These are phyloP conservation scores for Lagerstroemia speciosa DNA, from an alignment of 345 rosid species.

Conservation along the genomic window DNA sequence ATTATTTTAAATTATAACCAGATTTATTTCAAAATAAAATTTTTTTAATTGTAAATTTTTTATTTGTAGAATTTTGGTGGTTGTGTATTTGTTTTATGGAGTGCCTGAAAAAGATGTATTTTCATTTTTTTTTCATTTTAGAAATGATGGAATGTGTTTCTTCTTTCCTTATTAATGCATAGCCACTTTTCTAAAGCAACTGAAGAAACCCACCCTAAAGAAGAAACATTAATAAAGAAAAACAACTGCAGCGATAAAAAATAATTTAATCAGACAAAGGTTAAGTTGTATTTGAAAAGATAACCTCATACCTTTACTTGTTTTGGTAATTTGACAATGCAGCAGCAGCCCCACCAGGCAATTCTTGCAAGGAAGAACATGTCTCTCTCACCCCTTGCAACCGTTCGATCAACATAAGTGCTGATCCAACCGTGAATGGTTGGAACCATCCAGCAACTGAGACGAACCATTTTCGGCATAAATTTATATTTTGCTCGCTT, in stretches of 20 bases:
- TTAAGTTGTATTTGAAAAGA: neutral
- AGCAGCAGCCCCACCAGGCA: neutral
- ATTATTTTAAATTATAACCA: too few relatives aligned
- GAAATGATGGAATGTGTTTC: neutral
- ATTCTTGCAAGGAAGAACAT: neutral
- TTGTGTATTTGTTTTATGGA: too few relatives aligned
- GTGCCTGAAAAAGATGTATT: neutral
- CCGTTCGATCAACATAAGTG: too few relatives aligned
- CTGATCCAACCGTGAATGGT: too few relatives aligned
- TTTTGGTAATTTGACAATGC: conserved; percentile 1
- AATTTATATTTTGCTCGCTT: too few relatives aligned
- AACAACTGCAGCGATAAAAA: too few relatives aligned
- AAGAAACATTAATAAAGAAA: neutral
- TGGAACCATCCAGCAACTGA: too few relatives aligned
- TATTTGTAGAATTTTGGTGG: too few relatives aligned
- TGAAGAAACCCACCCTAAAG: neutral
- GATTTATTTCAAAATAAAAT: too few relatives aligned
- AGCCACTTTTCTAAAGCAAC: neutral
- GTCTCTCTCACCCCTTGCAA: neutral
- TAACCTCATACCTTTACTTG: neutral
- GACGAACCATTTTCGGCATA: too few relatives aligned
- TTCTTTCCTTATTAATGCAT: conserved; percentile 5
- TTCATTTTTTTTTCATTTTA: neutral
- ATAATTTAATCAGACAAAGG: neutral
- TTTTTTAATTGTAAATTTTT: too few relatives aligned